These are phyloP conservation scores for Nakazawaea wickerhamii DNA, from an alignment of 805 yeast species.

Conservation along the genomic window DNA sequence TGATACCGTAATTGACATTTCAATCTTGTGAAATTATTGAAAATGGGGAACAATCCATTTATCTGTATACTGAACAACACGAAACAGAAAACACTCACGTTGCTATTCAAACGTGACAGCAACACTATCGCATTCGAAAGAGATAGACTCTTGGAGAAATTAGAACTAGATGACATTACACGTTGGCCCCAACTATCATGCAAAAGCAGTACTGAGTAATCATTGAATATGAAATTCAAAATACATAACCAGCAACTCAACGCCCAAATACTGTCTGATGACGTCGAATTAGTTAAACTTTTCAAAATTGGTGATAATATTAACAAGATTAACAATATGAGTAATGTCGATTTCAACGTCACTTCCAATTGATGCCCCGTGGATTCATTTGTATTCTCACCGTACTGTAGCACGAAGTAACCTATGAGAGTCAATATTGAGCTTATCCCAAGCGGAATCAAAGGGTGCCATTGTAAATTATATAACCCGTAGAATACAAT, in stretches of 20 bases:
- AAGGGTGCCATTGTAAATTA: conserved; percentile 43
- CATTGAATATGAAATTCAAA: conserved; percentile 61
- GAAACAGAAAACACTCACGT: conserved; percentile 78
- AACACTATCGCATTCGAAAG: conserved; percentile 82
- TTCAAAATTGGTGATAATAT: conserved; percentile 86
- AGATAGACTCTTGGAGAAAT: conserved; percentile 78
- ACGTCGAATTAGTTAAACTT: conserved; percentile 81
- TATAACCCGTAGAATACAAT: conserved; percentile 64
- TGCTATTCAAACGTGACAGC: conserved; percentile 77
- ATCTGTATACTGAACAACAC: conserved; percentile 66
- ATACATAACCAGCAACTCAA: conserved; percentile 74
- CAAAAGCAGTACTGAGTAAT: conserved; percentile 52
- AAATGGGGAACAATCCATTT: conserved; percentile 68
- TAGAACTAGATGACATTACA: conserved; percentile 26
- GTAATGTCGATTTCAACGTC: conserved; percentile 55
- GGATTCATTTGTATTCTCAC: conserved; percentile 17
- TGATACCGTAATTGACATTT: conserved; percentile 26
- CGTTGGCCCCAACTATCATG: not conserved
- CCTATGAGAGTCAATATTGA: conserved; percentile 31
- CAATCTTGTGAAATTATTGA: conserved; percentile 54
- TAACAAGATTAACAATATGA: conserved; percentile 65
- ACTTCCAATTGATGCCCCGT: conserved; percentile 21
- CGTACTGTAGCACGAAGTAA: conserved; percentile 24
- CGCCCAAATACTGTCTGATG: conserved; percentile 95
- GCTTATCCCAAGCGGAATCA: conserved; percentile 32